Conservation (phyloP, 805 yeast species). For the Saturnispora quitensis region DNA sequence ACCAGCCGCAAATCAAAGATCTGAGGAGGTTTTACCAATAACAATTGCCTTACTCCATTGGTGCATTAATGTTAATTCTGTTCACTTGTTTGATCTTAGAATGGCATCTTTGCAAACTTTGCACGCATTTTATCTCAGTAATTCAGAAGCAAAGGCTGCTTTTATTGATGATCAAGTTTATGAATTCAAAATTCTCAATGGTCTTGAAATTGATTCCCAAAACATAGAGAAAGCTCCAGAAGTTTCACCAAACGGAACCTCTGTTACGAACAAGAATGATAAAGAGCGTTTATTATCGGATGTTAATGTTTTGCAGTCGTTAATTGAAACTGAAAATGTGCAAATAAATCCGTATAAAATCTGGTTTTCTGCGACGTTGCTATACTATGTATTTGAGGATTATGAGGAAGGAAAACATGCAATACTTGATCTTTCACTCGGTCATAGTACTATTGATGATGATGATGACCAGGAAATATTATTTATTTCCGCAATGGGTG, state of each 20-base stretch:
- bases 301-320: conserved; percentile 58
- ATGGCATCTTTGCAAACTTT: conserved; percentile 61
- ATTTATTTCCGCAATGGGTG: conserved; percentile 69
- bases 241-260: background rate
- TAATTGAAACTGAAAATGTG: conserved; percentile 68
- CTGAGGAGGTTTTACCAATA: conserved; percentile 49
- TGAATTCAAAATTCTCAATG: conserved; percentile 28
- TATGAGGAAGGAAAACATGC: conserved; percentile 38
- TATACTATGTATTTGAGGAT: conserved; percentile 55
- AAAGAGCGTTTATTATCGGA: conserved; percentile 10
- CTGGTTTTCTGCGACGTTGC: conserved; percentile 71
- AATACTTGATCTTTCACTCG: conserved; percentile 44
- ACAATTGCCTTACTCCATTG: conserved; percentile 70
- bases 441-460: conserved; percentile 55
- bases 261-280: background rate
- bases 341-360: conserved; percentile 76
- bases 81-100: conserved; percentile 76
- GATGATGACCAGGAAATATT: conserved; percentile 50
- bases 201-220: conserved; percentile 10
- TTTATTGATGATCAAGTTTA: conserved; percentile 62
- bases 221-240: background rate
- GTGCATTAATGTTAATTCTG: conserved; percentile 71
- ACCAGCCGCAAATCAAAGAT: conserved; percentile 25
- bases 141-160: conserved; percentile 47
- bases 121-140: conserved; percentile 58